Evolutionary conservation across 306 rosid species (phyloP).

Genomic region (Rosa persica): DNA sequence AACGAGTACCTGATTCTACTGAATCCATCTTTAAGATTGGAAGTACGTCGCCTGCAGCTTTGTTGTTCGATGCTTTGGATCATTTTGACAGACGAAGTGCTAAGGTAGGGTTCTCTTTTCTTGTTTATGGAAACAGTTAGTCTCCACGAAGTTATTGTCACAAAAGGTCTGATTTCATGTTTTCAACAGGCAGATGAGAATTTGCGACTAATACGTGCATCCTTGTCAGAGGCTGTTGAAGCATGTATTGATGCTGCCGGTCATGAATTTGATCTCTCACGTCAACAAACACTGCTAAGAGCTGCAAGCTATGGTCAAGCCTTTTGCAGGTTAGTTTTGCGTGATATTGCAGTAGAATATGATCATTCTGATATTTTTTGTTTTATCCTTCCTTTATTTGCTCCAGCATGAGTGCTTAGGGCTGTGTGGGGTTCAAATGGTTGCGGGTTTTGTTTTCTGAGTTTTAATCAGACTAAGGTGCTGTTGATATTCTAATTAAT

Average conservation of each 20-base stretch:
- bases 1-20: constrained; percentile 91
- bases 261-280: constrained; percentile 84
- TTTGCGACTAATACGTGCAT: constrained; percentile 79
- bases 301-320: constrained; percentile 99
- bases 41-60: constrained; percentile 95
- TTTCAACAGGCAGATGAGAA: constrained; percentile 93
- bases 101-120: constrained; percentile 53
- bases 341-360: constrained; percentile 20
- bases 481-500: neutral
- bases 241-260: constrained; percentile 95
- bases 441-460: neutral
- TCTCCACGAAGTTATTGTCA: neutral
- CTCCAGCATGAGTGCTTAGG: neutral
- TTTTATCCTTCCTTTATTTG: neutral
- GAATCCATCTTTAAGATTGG: constrained; percentile 93
- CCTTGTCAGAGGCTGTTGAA: constrained; percentile 95
- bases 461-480: neutral
- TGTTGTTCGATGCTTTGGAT: constrained; percentile 90
- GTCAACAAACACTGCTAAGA: constrained; percentile 80
- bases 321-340: constrained; percentile 78
- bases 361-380: neutral
- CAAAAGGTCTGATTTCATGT: constrained; percentile 15
- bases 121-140: neutral
- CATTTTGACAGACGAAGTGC: constrained; percentile 98
- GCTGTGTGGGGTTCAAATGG: neutral